Evolutionary conservation across 108 stramenopile species (phyloP).

Genomic region (Ochromonas danica): DNA sequence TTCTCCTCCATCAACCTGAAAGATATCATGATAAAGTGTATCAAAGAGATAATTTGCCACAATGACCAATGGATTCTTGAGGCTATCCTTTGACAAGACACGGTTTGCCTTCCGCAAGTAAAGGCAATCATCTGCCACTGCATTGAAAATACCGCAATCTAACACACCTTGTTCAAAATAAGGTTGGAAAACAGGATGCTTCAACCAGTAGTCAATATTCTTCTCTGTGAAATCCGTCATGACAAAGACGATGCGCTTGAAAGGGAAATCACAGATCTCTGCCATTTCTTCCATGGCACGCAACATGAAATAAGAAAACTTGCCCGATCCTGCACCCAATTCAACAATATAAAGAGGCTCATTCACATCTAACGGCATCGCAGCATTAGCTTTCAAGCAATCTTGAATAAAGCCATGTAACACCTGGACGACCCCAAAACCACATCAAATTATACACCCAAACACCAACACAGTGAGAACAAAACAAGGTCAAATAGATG

Average conservation of each 20-base stretch:
- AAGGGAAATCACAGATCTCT: conserved; percentile 58
- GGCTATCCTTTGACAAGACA: conserved; percentile 45
- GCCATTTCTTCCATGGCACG: conserved; percentile 59
- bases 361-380: conserved; percentile 44
- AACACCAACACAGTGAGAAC: neutral
- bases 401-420: conserved; percentile 56
- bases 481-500: neutral
- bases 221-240: conserved; percentile 68
- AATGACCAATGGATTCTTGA: conserved; percentile 59
- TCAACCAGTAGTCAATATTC: conserved; percentile 60
- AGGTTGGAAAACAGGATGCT: conserved; percentile 50
- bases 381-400: conserved; percentile 39
- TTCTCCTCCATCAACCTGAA: conserved; percentile 54
- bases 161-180: conserved; percentile 58
- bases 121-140: conserved; percentile 54
- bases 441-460: no score
- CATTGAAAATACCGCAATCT: conserved; percentile 69
- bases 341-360: conserved; percentile 70
- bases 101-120: conserved; percentile 46
- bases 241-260: conserved; percentile 63
- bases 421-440: conserved; percentile 39
- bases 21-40: conserved; percentile 64
- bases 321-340: conserved; percentile 64
- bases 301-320: conserved; percentile 68
- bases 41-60: conserved; percentile 72